These are phyloP conservation scores for Euphrasia arctica DNA, from an alignment of 305 asterid genomes.

Conservation along the genomic window DNA sequence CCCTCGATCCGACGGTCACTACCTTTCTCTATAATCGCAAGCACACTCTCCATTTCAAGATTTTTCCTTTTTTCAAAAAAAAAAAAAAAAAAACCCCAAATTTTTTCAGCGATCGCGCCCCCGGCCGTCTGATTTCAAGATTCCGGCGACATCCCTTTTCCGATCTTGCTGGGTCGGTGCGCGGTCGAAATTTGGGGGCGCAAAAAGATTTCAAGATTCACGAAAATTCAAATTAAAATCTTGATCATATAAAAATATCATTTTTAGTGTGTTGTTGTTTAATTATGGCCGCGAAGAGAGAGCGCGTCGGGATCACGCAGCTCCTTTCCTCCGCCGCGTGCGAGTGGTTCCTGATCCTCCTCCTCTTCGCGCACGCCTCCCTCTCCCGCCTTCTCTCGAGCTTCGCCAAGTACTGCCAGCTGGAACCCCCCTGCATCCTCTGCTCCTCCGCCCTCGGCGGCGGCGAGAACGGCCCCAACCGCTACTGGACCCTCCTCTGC, in stretches of 20 bases:
- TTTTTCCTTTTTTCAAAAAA: too few relatives aligned
- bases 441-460: slow-evolving; percentile 41
- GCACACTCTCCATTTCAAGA: neutral
- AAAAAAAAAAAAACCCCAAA: neutral
- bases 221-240: too few relatives aligned
- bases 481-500: slow-evolving; percentile 44
- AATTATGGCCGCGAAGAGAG: neutral
- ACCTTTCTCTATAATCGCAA: too few relatives aligned
- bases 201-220: neutral
- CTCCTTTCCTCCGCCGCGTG: slow-evolving; percentile 73
- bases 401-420: slow-evolving; percentile 60
- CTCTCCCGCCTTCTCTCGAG: slow-evolving; percentile 49
- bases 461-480: neutral
- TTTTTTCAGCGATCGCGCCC: neutral
- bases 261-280: too few relatives aligned
- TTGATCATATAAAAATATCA: too few relatives aligned
- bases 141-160: neutral
- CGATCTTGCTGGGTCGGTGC: neutral
- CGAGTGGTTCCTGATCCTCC: slow-evolving; percentile 80
- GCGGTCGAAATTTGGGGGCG: too few relatives aligned
- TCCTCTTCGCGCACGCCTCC: slow-evolving; percentile 61
- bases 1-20: too few relatives aligned
- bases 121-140: neutral
- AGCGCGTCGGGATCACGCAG: slow-evolving; percentile 38
- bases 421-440: slow-evolving; percentile 62